These are phyloP conservation scores for Annona cherimola DNA, from an alignment of 164 flowering plant species.

Conservation along the genomic window DNA sequence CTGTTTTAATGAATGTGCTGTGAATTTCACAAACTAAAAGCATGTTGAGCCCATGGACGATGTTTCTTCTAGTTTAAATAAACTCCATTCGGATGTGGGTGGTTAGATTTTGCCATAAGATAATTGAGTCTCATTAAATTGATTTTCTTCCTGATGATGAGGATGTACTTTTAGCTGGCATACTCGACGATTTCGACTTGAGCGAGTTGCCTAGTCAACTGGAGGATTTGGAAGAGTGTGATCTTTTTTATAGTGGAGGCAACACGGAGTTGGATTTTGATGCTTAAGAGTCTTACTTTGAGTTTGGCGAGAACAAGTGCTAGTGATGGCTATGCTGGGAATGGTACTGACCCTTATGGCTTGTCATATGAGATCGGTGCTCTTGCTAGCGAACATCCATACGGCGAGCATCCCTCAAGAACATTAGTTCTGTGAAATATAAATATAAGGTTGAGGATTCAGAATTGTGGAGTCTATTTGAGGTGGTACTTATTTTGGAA, in stretches of 20 bases:
- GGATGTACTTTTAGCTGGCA: conserved; percentile 85
- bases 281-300: conserved; percentile 41
- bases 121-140: conserved; percentile 31
- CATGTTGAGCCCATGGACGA: conserved; percentile 39
- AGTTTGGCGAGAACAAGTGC: conserved; percentile 48
- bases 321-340: conserved; percentile 48
- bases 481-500: too few species aligned
- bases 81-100: conserved; percentile 31
- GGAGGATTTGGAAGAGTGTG: conserved; percentile 85
- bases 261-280: conserved; percentile 86
- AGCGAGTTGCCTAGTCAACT: conserved; percentile 61
- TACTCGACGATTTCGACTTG: conserved; percentile 84
- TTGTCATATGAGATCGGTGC: conserved; percentile 66
- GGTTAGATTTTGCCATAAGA: conserved; percentile 38
- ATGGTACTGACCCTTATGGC: conserved; percentile 45
- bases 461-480: conserved; percentile 77
- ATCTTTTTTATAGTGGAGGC: conserved; percentile 90
- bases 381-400: conserved; percentile 95
- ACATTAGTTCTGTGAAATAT: conserved; percentile 95
- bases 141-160: conserved; percentile 93
- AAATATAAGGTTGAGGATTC: conserved; percentile 93
- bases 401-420: conserved; percentile 98
- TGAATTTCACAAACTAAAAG: conserved; percentile 40
- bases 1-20: conserved; percentile 33
- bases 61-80: conserved; percentile 31